Evolutionary conservation across 176 grass and related monocot species (phyloP), one percentile per base, ranked within the genome.

Genomic region (Oropetium thomaeum): DNA sequence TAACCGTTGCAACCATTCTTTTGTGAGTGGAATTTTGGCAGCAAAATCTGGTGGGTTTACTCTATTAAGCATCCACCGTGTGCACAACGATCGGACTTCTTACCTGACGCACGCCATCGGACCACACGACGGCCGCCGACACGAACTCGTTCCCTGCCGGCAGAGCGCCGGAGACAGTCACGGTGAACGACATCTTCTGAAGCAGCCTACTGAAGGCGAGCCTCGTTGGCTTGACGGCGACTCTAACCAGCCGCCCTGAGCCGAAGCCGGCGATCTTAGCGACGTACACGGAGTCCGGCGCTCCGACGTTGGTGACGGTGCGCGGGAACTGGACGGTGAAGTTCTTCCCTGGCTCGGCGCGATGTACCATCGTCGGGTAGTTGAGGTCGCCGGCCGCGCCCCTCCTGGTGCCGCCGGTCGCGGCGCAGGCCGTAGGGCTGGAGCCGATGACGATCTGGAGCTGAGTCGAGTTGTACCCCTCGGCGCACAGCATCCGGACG

Each of bases 221-320:
- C 26, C 3, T 67, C 7, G 7, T 67, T 0, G 84, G 89, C 9
- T 11, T 20, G 8, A 91, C 73, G 1, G 22, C 1, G 25, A 87
- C 72, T 11, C 5, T 41, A 4, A 87, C 0, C 4, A 5, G 14
- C 17, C 0, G 16, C 10, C 55, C 19, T 2, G 53, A 28, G 2
- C 11, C 19, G 26, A 39, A 3, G 35, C 35, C 35, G 35, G 7
- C 9, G 25, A 87, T 16, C 60, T 31, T 69, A 7, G 40, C 81
- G 0, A 2, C 19, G 29, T 91, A 91, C 32, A 43, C 58, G 10
- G 77, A 73, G 3, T 22, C 32, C 0, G 65, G 15, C 3, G 25
- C 20, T 0, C 84, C 84, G 35, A 87, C 84, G 77, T 87, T 91
- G 77, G 84, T 91, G 70, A 87, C 84, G 0, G 71, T 63, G 22